These are phyloP conservation scores for Herpetomonas tarakana DNA, from an alignment of 208 protist genomes.

Conservation along the genomic window DNA sequence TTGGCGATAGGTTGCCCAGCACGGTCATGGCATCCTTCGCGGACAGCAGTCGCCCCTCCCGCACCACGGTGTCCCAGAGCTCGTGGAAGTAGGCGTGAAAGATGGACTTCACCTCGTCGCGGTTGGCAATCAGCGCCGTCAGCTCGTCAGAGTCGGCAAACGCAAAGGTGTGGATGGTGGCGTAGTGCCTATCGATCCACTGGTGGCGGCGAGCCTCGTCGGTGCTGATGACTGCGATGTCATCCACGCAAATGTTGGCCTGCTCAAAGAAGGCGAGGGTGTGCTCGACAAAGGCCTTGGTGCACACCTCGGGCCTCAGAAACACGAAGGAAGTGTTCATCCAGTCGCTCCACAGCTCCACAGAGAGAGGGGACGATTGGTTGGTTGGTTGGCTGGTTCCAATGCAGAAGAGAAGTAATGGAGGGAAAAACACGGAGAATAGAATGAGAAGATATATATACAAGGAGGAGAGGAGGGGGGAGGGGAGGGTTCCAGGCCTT, in stretches of 20 bases:
- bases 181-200: constrained; percentile 69
- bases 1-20: constrained; percentile 21
- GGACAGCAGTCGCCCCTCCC: constrained; percentile 51
- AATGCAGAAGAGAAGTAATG: too few relatives aligned
- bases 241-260: constrained; percentile 38
- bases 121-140: constrained; percentile 24
- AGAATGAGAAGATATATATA: too few relatives aligned
- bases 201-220: constrained; percentile 34
- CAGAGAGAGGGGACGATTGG: too few relatives aligned
- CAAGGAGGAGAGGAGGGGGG: too few relatives aligned
- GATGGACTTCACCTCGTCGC: constrained; percentile 33
- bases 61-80: constrained; percentile 61
- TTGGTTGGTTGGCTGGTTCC: too few relatives aligned
- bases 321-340: constrained; percentile 63
- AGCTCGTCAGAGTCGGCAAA: constrained; percentile 23
- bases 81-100: constrained; percentile 59
- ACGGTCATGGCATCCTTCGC: constrained; percentile 46
- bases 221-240: constrained; percentile 29
- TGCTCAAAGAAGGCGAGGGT: constrained; percentile 22
- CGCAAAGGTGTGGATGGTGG: constrained; percentile 38
- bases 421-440: too few relatives aligned
- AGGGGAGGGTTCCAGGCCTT: too few relatives aligned
- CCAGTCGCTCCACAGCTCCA: too few relatives aligned
- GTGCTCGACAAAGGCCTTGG: constrained; percentile 25
- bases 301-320: constrained; percentile 58